Percentiles rank a stretch among this genome's conserved stretches.
These are phyloP conservation scores for Prunus yedoensis DNA, from an alignment of 331 rosid species.

Conservation along the genomic window DNA sequence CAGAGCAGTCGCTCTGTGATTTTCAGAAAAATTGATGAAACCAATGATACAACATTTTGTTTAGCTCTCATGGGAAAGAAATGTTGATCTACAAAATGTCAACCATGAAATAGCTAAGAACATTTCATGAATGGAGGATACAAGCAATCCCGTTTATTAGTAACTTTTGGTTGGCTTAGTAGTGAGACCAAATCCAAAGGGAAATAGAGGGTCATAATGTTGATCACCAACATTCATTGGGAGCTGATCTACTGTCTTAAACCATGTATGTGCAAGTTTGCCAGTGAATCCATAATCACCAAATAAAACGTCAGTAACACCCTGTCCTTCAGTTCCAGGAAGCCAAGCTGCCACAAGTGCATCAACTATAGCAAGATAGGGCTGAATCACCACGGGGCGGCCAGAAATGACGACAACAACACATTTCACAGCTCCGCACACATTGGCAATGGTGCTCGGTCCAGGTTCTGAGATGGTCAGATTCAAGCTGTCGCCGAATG, in stretches of 20 bases:
- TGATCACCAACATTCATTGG: slow-evolving; percentile 86
- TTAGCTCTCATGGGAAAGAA: too few relatives aligned
- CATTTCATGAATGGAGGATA: too few relatives aligned
- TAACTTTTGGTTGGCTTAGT: too few relatives aligned
- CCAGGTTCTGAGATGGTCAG: slow-evolving; percentile 66
- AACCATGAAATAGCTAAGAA: too few relatives aligned
- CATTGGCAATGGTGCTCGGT: slow-evolving; percentile 54
- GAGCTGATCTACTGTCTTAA: slow-evolving; percentile 73
- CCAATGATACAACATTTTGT: too few relatives aligned
- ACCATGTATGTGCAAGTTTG: slow-evolving; percentile 82
- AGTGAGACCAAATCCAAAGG: too few relatives aligned
- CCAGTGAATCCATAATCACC: slow-evolving; percentile 78
- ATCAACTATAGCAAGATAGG: slow-evolving; percentile 50
- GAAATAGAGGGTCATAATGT: slow-evolving; percentile 79
- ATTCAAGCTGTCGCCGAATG: slow-evolving; percentile 64
- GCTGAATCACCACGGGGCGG: slow-evolving; percentile 74
- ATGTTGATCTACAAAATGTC: too few relatives aligned
- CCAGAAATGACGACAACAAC: slow-evolving; percentile 65
- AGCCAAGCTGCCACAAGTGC: slow-evolving; percentile 89
- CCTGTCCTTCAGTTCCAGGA: slow-evolving; percentile 89
- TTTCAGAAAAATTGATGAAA: too few relatives aligned
- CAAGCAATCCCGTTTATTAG: too few relatives aligned
- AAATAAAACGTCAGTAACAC: slow-evolving; percentile 58
- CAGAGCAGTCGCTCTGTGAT: too few relatives aligned
- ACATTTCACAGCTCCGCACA: slow-evolving; percentile 57